Base-by-base conservation (phyloP, 805 yeast species). In the Millerozyma miso region DNA sequence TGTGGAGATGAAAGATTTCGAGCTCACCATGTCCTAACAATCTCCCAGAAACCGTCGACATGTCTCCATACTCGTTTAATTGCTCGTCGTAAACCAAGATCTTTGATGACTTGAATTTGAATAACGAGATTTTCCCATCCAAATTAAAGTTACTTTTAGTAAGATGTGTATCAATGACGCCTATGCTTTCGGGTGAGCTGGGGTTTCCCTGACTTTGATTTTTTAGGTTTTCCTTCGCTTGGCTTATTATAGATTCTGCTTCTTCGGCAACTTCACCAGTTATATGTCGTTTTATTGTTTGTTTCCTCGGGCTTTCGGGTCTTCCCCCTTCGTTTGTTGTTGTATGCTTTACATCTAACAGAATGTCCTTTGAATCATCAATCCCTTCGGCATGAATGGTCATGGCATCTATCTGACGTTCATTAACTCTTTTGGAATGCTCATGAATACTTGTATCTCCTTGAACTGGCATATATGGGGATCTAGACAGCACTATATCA, bases 1-100 rank as follows among this genome's bases (percentile, higher is more conserved):
- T 74, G 50, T 77, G 79, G 19, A 82, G 63, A 55, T 79, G 81
- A 50, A 79, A 83, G 1, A 83, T 65, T 51, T 80, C 79, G 40
- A 83, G 70, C 35, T 60, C 65, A 1, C 89, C 89, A 45, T 77
- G 79, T 1, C 84, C 80, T 20, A 83, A 53, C n/a, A 80, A 55
- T 34, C 76, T 60, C 0, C 83, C 84, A 0, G 65, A 53, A 32
- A 32, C 15, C 8, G 39, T 19, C 8, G 2, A 4, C 15, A 8
- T n/a, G 4, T 26, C 33, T 10, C 54, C 42, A 19, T 46, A 37
- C 17, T 46, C 17, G 20, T 48, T 50, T 23, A 60, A 46, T 34
- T 60, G 60, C 29, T 66, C 68, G 45, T 69, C 70, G 48, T 55
- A 69, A 20, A 67, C 71, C 13, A 65, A 48, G 14, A 71, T 67